phyloP scores from a whole-genome alignment of 495 filamentous ascomycete genomes.

The Tuber brumale region DNA sequence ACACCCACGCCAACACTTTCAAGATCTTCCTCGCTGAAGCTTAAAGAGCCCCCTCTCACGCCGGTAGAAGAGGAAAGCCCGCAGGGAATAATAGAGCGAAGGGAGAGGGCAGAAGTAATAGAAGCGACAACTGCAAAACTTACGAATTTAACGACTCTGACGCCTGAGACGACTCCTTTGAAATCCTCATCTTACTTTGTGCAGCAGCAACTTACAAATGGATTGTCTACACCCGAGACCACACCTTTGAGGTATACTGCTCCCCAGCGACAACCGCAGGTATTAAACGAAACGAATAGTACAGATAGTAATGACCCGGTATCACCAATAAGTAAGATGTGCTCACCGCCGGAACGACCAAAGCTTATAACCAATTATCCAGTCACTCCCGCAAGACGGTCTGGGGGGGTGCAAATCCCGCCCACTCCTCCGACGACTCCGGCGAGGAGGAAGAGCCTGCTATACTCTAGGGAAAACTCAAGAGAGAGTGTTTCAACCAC shows the following conservation, averaged over 20 bases:
- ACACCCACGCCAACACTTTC: slow-evolving; percentile 14
- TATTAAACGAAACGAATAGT: not conserved
- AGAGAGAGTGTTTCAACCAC: not conserved
- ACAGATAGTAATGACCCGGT: not conserved
- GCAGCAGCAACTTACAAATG: not conserved
- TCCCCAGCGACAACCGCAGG: not conserved
- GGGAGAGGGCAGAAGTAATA: not conserved
- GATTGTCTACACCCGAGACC: not conserved
- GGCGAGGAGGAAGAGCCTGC: slow-evolving; percentile 26
- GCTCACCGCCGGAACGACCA: not conserved
- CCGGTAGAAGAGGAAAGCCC: not conserved
- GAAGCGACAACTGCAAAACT: not conserved
- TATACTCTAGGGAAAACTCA: slow-evolving; percentile 2
- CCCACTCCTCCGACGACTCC: slow-evolving; percentile 31
- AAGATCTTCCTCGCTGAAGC: slow-evolving; percentile 21
- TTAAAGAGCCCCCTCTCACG: not conserved
- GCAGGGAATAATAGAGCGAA: not conserved
- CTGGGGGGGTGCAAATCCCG: slow-evolving; percentile 14
- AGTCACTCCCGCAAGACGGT: slow-evolving; percentile 27
- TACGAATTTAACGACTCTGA: not conserved
- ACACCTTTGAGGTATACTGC: not conserved
- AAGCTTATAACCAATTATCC: slow-evolving; percentile 13
- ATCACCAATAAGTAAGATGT: not conserved
- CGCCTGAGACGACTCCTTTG: slow-evolving; percentile 2
- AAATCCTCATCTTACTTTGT: not conserved